Base-by-base conservation (phyloP, 306 rosid genomes). In the Hylodesmum podocarpum region DNA sequence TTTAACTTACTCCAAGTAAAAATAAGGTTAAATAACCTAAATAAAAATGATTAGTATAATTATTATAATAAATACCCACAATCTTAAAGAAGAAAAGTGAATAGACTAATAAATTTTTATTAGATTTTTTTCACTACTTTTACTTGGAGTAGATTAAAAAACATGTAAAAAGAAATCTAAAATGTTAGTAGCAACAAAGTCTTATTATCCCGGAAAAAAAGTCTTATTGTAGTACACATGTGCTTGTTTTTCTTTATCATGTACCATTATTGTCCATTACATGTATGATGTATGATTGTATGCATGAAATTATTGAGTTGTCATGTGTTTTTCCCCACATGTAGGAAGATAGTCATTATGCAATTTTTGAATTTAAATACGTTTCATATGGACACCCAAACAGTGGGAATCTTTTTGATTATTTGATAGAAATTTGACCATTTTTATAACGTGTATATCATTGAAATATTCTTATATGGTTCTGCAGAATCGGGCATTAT, bases 331-430 rank as follows among this genome's bases (percentile, higher is more conserved):
- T 33, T 61, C 64, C 24, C 39, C 28, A 41, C 19, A 55, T 24
- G 51, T 34, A 33, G 77, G 65, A 70, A 16, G 36, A 51, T 27
- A 14, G 49, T 4, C 29, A 29, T 68, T 41, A 7, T 57, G 46
- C 11, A 25, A 29, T 3, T 33, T 16, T 16, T 34, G 9, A 11
- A 74, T 46, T 51, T 46, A 77, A 57, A 43, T 34, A 24, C 40
- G 33, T n/a, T 54, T 24, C 37, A 6, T 57, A 64, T 21, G 54
- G 27, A 10, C 55, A 8, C 43, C 64, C 46, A 37, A 63, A 70
- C 41, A 54, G 27, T 44, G 46, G 66, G 80, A 82, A 73, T 73
- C 69, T 57, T 78, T 57, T 63, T 19, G 0, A 62, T 54, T 67
- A 8, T 67, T 40, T 46, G 18, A 53, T 10, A 65, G 50, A 43